phyloP scores from a whole-genome alignment of 2,329 filamentous ascomycete genomes.

The Trichoderma sp. region DNA sequence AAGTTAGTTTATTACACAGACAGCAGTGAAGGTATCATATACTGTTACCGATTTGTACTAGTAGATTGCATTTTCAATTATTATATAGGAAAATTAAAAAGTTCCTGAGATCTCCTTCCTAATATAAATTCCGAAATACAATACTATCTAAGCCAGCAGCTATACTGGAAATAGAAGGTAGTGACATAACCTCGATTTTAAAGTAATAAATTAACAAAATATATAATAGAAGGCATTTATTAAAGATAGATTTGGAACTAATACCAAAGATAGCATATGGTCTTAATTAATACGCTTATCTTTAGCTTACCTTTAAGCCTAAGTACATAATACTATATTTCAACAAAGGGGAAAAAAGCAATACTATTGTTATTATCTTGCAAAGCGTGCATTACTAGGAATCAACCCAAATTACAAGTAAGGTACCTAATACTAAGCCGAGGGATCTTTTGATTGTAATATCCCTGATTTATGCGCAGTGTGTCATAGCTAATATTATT shows the following conservation, averaged over 20 bases:
- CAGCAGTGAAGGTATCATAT: too few relatives aligned
- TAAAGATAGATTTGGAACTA: neutral
- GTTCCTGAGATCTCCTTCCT: neutral
- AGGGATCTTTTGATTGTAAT: neutral
- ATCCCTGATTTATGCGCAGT: neutral
- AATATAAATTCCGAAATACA: neutral
- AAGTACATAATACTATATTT: neutral
- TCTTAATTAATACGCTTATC: neutral
- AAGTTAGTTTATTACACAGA: neutral
- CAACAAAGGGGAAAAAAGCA: neutral
- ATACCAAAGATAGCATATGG: neutral
- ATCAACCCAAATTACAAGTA: neutral
- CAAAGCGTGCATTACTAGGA: neutral
- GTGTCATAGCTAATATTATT: neutral
- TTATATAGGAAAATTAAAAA: neutral
- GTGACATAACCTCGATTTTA: neutral
- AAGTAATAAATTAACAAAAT: neutral
- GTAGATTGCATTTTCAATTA: neutral
- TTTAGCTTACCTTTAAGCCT: neutral
- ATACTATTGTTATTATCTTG: neutral
- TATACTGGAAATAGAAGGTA: neutral
- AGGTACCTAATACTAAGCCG: neutral
- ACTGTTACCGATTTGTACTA: neutral
- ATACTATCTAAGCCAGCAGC: neutral
- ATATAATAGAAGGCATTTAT: neutral